phyloP scores from a whole-genome alignment of 352 stramenopile genomes.

The Pythium aphanidermatum region DNA sequence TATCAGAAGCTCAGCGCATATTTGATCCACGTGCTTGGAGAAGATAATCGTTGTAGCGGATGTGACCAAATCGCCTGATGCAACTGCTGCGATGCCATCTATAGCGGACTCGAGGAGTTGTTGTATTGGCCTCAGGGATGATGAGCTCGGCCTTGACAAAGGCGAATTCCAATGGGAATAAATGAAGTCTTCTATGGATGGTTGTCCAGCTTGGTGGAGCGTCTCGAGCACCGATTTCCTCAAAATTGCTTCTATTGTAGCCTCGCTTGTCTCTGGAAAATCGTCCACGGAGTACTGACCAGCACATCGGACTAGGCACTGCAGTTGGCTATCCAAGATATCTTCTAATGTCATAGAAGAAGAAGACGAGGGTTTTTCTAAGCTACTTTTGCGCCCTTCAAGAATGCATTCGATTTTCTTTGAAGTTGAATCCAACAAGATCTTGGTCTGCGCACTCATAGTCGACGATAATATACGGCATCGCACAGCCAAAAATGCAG shows the following conservation, averaged over 20 bases:
- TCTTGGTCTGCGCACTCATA: constrained; percentile 6
- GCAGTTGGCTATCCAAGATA: constrained; percentile 44
- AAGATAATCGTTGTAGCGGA: constrained; percentile 42
- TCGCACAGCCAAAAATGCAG: constrained; percentile 43
- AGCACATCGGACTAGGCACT: constrained; percentile 25
- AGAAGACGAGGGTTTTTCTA: constrained; percentile 1
- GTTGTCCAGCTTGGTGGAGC: constrained; percentile 37
- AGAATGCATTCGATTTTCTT: too few species aligned
- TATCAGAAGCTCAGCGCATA: constrained; percentile 50
- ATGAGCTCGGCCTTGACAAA: not conserved
- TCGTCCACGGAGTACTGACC: constrained; percentile 32
- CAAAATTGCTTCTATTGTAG: constrained; percentile 29
- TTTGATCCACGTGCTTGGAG: constrained; percentile 60
- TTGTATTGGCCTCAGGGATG: constrained; percentile 29
- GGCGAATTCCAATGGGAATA: constrained; percentile 34
- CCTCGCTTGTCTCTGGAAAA: constrained; percentile 37
- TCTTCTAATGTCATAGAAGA: constrained; percentile 26
- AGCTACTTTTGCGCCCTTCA: too few species aligned
- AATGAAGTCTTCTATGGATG: constrained; percentile 56
- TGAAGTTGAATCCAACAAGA: not conserved
- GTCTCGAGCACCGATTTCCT: constrained; percentile 36
- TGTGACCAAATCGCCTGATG: constrained; percentile 47
- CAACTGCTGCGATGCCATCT: constrained; percentile 43
- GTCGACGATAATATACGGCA: constrained; percentile 30
- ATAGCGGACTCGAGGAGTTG: constrained; percentile 54